These are phyloP conservation scores for Leucocoprinus sp. DNA, from an alignment of 768 basidiomycete genomes.

Conservation along the genomic window DNA sequence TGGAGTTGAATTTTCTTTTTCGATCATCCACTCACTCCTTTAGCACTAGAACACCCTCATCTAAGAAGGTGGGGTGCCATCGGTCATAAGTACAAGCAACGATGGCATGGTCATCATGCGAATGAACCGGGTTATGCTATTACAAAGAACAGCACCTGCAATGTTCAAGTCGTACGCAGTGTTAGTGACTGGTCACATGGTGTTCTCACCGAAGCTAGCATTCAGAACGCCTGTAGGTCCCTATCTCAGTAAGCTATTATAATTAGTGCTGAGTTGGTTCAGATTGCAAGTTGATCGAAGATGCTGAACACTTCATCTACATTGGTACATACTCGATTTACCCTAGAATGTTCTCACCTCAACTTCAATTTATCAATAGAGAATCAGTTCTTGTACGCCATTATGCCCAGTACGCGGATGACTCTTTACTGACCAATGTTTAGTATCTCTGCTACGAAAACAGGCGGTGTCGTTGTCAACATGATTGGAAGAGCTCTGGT, in stretches of 20 bases:
- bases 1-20: constrained; percentile 12
- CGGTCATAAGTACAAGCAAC: constrained; percentile 54
- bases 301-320: constrained; percentile 85
- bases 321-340: too few relatives aligned
- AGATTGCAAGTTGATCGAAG: constrained; percentile 76
- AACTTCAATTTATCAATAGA: constrained; percentile 26
- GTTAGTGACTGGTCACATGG: constrained; percentile 95
- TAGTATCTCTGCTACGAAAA: constrained; percentile 70
- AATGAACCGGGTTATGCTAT: constrained; percentile 34
- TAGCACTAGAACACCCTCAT: constrained; percentile 53
- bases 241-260: neutral
- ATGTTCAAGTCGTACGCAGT: constrained; percentile 77
- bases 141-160: constrained; percentile 42
- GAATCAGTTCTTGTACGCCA: constrained; percentile 80
- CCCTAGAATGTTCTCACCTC: too few relatives aligned
- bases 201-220: constrained; percentile 80
- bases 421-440: neutral
- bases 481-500: constrained; percentile 77
- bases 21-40: neutral
- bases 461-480: constrained; percentile 67
- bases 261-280: neutral
- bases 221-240: constrained; percentile 85
- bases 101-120: constrained; percentile 45
- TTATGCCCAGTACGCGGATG: neutral
- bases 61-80: constrained; percentile 49